Evolutionary conservation across 805 yeast genomes (phyloP).

Genomic region (Metschnikowia similis): DNA sequence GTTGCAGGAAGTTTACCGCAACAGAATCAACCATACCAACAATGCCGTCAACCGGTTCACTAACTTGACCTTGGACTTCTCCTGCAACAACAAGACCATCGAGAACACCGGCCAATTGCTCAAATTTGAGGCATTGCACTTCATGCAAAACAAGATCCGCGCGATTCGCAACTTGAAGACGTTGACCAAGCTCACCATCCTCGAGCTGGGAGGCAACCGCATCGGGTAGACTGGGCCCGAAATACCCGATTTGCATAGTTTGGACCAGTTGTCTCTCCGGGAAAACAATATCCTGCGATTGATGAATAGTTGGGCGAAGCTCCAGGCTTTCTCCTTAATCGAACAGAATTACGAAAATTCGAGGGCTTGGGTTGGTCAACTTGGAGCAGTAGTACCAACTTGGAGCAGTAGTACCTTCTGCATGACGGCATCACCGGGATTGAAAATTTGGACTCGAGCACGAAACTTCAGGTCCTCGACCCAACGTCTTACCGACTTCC

Average conservation of each 20-base stretch:
- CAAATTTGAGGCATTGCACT: constrained; percentile 63
- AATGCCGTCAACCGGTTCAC: constrained; percentile 58
- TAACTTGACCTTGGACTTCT: constrained; percentile 67
- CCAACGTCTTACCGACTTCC: constrained; percentile 70
- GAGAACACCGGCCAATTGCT: constrained; percentile 66
- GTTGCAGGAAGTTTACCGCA: constrained; percentile 81
- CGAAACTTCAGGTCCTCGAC: constrained; percentile 69
- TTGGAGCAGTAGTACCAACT: constrained; percentile 79
- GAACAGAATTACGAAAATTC: constrained; percentile 67
- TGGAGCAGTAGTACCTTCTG: constrained; percentile 85
- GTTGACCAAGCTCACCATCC: constrained; percentile 53
- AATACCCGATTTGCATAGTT: constrained; percentile 47
- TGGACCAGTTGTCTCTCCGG: constrained; percentile 88
- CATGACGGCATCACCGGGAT: constrained; percentile 74
- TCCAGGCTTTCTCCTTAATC: too few relatives aligned
- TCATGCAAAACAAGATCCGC: constrained; percentile 83
- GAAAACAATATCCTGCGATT: constrained; percentile 70
- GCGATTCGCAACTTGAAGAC: constrained; percentile 64
- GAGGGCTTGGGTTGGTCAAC: constrained; percentile 73
- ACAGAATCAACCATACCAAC: constrained; percentile 82
- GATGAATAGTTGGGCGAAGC: too few relatives aligned
- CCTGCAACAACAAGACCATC: constrained; percentile 85
- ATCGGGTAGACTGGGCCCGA: constrained; percentile 55
- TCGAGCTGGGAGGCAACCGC: constrained; percentile 90
- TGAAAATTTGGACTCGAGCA: constrained; percentile 72